Conservation (phyloP, 371 early-diverging fungal species). For the Rhizopus arrhizus region DNA sequence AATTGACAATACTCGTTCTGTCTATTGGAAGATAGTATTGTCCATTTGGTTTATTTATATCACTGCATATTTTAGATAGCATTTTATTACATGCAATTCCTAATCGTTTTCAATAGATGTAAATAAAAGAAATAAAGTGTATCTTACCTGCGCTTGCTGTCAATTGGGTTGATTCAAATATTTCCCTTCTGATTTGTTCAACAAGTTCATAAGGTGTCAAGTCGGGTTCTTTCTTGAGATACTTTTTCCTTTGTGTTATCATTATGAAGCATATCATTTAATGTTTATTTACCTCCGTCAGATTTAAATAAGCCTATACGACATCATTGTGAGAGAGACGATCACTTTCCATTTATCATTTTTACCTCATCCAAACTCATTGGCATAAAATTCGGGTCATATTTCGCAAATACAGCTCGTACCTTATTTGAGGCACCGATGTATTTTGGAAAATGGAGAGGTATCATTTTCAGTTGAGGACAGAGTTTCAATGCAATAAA, state of each 20-base stretch:
- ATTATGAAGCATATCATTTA: neutral
- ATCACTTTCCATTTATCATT: neutral
- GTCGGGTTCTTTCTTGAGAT: constrained; percentile 39
- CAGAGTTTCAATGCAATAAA: constrained; percentile 67
- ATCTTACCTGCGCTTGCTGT: constrained; percentile 66
- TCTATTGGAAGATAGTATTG: constrained; percentile 48
- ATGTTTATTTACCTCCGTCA: constrained; percentile 51
- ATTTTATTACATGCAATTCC: constrained; percentile 65
- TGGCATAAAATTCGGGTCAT: constrained; percentile 62
- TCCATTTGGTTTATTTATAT: constrained; percentile 73
- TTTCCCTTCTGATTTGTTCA: constrained; percentile 56
- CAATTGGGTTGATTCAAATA: constrained; percentile 52
- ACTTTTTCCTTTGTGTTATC: constrained; percentile 14
- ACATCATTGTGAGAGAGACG: constrained; percentile 2
- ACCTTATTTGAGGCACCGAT: constrained; percentile 48
- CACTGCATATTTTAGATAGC: constrained; percentile 63
- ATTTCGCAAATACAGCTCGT: constrained; percentile 49
- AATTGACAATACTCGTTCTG: constrained; percentile 28
- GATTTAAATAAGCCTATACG: constrained; percentile 59
- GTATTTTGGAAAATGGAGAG: constrained; percentile 61
- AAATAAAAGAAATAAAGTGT: neutral
- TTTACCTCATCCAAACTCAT: constrained; percentile 66
- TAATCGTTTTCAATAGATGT: neutral
- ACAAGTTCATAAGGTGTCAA: constrained; percentile 54
- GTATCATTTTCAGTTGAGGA: constrained; percentile 61